Evolutionary conservation across 768 basidiomycete species (phyloP).

Genomic region (Melanogaster broomeanus): DNA sequence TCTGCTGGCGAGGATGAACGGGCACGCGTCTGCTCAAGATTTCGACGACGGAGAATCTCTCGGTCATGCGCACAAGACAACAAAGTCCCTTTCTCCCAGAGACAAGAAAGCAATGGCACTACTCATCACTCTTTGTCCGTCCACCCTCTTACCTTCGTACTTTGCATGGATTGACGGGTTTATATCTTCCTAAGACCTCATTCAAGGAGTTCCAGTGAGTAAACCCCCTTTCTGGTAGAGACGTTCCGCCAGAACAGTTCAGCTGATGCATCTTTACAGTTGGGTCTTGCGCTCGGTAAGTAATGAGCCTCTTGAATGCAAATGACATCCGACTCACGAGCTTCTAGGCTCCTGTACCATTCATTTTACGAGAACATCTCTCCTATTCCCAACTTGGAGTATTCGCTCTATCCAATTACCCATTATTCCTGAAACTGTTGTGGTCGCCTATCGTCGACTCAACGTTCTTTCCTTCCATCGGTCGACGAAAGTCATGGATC

Average conservation of each 20-base stretch:
- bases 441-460: slow-evolving; percentile 99
- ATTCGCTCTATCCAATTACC: slow-evolving; percentile 90
- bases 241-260: background rate
- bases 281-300: slow-evolving; percentile 87
- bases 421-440: slow-evolving; percentile 93
- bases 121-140: slow-evolving; percentile 85
- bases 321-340: slow-evolving; percentile 4
- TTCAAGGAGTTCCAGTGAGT: slow-evolving; percentile 90
- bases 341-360: slow-evolving; percentile 86
- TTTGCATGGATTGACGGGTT: slow-evolving; percentile 16
- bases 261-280: slow-evolving; percentile 37
- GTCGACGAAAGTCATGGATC: slow-evolving; percentile 99
- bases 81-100: slow-evolving; percentile 61
- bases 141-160: slow-evolving; percentile 2
- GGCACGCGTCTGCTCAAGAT: slow-evolving; percentile 43
- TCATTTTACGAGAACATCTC: slow-evolving; percentile 91
- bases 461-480: slow-evolving; percentile 74
- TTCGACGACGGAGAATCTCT: slow-evolving; percentile 40
- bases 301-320: background rate
- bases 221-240: slow-evolving; percentile 8
- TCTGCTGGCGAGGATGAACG: slow-evolving; percentile 60
- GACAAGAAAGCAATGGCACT: slow-evolving; percentile 87
- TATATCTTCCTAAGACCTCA: slow-evolving; percentile 50
- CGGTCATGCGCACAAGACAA: slow-evolving; percentile 32
- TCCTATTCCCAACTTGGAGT: slow-evolving; percentile 97